Base-by-base conservation (phyloP, 106 monocot genomes). In the Dendrobium officinale region DNA sequence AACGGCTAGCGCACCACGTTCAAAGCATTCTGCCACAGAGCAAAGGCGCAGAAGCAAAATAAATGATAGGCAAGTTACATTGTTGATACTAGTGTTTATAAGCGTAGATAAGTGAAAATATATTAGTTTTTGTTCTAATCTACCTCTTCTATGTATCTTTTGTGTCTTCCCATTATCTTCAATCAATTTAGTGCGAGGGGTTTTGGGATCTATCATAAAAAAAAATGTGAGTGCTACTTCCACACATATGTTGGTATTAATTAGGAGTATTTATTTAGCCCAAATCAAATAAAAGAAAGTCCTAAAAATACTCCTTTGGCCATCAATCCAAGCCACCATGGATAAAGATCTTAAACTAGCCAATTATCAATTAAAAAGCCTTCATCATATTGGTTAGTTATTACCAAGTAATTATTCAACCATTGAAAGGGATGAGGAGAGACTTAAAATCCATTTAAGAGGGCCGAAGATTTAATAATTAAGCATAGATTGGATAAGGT, bases 21-120 rank as follows among this genome's bases (percentile, higher is more conserved):
- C 93, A 5, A 93, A 93, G 86, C 93, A 93, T 77, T 93, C 91
- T 7, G 93, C 88, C n/a, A 93, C 91, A 4, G 93, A 93, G 83
- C 93, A 93, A 82, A 85, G 91, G 16, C 80, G 93, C 29, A 89
- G 93, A 77, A 87, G 93, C 83, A 93, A 93, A 84, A 93, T 93
- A 77, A 93, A 93, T 75, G 93, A 93, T 79, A 91, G 93, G 91
- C 43, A 75, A 72, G 72, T 66, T 26, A 26, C 64, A 26, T 26
- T 24, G 64, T 66, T 66, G 64, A 4, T 66, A 66, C 24, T 26
- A 66, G 26, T 26, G 24, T 6, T 13, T 51, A 13, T 51, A 10
- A 51, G 51, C 10, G 15, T 51, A 51, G 15, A 13, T 66, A 7
- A 66, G 64, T 66, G n/a, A 24, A 66, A 20, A 26, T 66, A 66